phyloP scores from a whole-genome alignment of 805 yeast species.

The Wickerhamia fluorescens region DNA sequence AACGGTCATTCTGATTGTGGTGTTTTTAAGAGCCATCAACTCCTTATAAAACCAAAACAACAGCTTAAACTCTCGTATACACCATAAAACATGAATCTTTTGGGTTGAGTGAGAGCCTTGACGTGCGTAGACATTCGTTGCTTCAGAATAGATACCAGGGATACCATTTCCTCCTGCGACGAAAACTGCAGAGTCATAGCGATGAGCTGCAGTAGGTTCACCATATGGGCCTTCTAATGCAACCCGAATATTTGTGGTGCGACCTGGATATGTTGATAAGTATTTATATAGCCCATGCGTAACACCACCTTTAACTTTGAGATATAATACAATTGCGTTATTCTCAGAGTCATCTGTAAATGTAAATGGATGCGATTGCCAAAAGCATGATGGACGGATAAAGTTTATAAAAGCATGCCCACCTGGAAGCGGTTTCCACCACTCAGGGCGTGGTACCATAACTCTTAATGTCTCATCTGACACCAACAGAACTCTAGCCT shows the following conservation, averaged over 20 bases:
- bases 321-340: constrained; percentile 20
- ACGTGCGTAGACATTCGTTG: constrained; percentile 21
- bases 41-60: constrained; percentile 45
- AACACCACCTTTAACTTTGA: constrained; percentile 32
- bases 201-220: constrained; percentile 37
- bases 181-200: constrained; percentile 48
- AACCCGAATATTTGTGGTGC: constrained; percentile 20
- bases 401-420: constrained; percentile 37
- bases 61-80: constrained; percentile 44
- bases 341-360: constrained; percentile 15
- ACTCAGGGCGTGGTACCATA: constrained; percentile 25
- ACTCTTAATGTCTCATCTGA: constrained; percentile 34
- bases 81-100: constrained; percentile 50
- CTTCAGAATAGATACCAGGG: constrained; percentile 46
- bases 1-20: constrained; percentile 21
- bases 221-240: constrained; percentile 70
- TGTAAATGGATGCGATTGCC: constrained; percentile 40
- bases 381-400: constrained; percentile 25
- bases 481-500: constrained; percentile 21
- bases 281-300: constrained; percentile 24
- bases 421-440: constrained; percentile 34
- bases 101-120: constrained; percentile 7
- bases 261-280: constrained; percentile 22
- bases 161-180: constrained; percentile 75
- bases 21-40: constrained; percentile 16